Conservation (phyloP, 257 asterid genomes). For the Capsicum rhomboideum region DNA sequence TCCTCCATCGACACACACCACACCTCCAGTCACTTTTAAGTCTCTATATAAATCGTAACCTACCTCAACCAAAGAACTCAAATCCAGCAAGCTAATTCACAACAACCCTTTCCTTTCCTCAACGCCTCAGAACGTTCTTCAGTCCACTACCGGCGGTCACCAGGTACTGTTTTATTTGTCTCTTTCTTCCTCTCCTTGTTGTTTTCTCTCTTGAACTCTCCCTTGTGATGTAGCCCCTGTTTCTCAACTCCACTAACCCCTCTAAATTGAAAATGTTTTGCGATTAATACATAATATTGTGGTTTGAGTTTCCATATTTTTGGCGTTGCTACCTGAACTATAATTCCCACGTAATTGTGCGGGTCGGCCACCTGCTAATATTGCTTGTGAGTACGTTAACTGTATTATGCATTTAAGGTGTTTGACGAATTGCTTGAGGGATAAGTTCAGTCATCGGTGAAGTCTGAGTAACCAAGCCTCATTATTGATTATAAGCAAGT, state of each 20-base stretch:
- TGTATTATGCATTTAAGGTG: neutral
- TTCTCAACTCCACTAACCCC: neutral
- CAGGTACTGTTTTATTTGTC: neutral
- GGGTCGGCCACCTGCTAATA: too few species aligned
- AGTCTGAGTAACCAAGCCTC: neutral
- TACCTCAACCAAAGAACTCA: too few species aligned
- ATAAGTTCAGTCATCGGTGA: neutral
- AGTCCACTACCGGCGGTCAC: neutral
- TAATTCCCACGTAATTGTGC: neutral
- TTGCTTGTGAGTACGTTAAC: neutral
- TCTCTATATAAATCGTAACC: too few species aligned
- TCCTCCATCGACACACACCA: too few species aligned
- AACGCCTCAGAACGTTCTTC: neutral
- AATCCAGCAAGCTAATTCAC: too few species aligned
- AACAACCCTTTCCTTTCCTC: too few species aligned
- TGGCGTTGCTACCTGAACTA: neutral
- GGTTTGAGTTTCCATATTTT: neutral
- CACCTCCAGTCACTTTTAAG: too few species aligned
- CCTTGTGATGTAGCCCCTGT: neutral
- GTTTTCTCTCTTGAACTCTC: neutral
- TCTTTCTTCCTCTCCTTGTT: too few species aligned
- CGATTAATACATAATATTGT: neutral
- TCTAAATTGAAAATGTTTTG: neutral
- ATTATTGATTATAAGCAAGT: neutral
- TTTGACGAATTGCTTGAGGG: neutral